These are phyloP conservation scores for Plasmodium chabaudi DNA, from an alignment of 169 alveolate genomes.

Conservation along the genomic window DNA sequence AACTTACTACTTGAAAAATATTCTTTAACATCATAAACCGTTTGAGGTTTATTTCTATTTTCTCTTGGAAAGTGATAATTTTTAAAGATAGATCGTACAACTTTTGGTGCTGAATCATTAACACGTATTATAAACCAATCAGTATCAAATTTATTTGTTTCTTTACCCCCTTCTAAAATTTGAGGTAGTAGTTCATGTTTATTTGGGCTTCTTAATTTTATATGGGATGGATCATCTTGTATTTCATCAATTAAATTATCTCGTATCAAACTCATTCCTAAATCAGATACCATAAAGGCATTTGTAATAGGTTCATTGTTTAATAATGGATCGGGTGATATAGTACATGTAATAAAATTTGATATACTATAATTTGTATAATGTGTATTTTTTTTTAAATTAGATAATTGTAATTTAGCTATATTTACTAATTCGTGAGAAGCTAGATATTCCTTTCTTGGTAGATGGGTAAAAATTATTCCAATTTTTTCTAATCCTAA, in stretches of 20 bases:
- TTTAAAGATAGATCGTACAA: slow-evolving; percentile 80
- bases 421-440: slow-evolving; percentile 92
- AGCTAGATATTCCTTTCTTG: slow-evolving; percentile 94
- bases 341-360: slow-evolving; percentile 88
- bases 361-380: slow-evolving; percentile 89
- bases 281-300: slow-evolving; percentile 92
- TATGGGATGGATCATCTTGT: slow-evolving; percentile 77
- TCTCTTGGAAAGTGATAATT: slow-evolving; percentile 85
- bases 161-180: slow-evolving; percentile 85
- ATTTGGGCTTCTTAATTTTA: slow-evolving; percentile 77
- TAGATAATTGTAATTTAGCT: slow-evolving; percentile 80
- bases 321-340: slow-evolving; percentile 86
- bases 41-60: slow-evolving; percentile 80
- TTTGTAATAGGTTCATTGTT: slow-evolving; percentile 88
- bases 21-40: slow-evolving; percentile 34
- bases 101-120: slow-evolving; percentile 89
- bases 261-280: slow-evolving; percentile 84
- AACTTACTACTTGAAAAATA: slow-evolving; percentile 50
- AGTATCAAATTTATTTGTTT: slow-evolving; percentile 85
- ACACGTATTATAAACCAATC: slow-evolving; percentile 88
- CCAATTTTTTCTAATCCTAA: slow-evolving; percentile 97
- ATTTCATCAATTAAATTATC: slow-evolving; percentile 79
- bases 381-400: slow-evolving; percentile 77
- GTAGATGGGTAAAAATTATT: slow-evolving; percentile 95
- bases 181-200: slow-evolving; percentile 85